Percentiles rank a stretch among this genome's conserved stretches.
phyloP scores from a whole-genome alignment of 495 filamentous ascomycete species.

The Terfezia boudieri region DNA sequence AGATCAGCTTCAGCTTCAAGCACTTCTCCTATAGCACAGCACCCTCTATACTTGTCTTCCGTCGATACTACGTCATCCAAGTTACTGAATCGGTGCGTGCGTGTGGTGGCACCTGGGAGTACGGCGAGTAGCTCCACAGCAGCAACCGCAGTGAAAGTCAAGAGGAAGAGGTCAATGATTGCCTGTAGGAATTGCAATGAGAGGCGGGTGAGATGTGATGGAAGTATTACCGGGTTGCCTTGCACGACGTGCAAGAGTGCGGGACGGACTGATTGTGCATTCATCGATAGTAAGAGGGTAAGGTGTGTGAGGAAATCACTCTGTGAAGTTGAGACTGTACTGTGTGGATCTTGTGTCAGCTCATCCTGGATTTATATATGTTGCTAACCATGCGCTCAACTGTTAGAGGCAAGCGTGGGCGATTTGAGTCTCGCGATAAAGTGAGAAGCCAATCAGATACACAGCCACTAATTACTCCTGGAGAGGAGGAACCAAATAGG shows the following conservation, averaged over 20 bases:
- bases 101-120: no score
- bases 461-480: not conserved
- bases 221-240: slow-evolving; percentile 6
- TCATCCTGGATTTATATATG: not conserved
- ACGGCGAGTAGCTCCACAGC: not conserved
- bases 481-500: no score
- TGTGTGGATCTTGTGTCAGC: not conserved
- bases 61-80: no score
- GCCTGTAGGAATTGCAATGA: slow-evolving; percentile 11
- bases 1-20: no score
- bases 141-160: not conserved
- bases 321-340: not conserved
- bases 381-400: not conserved
- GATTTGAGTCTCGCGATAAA: slow-evolving; percentile 7
- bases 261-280: slow-evolving; percentile 6
- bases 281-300: slow-evolving; percentile 8
- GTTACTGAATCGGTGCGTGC: no score
- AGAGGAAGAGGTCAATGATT: slow-evolving; percentile 9
- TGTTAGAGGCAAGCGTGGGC: slow-evolving; percentile 6
- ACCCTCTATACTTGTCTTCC: no score
- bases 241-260: slow-evolving; percentile 8
- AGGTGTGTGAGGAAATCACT: not conserved
- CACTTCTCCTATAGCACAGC: no score
- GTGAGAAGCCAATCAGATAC: not conserved
- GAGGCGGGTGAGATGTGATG: slow-evolving; percentile 8